These are phyloP conservation scores for Nepenthes alata DNA, from an alignment of 179 eudicot species.

Conservation along the genomic window DNA sequence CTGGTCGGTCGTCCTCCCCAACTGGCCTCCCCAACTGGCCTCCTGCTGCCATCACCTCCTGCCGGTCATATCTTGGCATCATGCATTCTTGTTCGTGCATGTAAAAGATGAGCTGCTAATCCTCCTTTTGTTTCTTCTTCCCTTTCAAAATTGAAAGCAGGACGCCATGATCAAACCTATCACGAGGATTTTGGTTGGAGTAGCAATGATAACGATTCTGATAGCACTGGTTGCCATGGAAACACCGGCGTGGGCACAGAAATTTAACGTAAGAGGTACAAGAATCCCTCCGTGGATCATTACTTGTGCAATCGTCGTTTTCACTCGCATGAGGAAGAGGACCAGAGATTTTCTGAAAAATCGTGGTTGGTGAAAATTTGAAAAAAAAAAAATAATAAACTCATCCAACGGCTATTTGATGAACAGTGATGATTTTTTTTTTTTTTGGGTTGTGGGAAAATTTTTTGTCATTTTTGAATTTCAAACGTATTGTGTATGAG, in stretches of 20 bases:
- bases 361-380: conserved; percentile 24
- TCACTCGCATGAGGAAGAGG: conserved; percentile 84
- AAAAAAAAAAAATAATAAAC: no score
- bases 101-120: background rate
- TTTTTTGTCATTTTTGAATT: no score
- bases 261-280: conserved; percentile 40
- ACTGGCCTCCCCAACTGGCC: background rate
- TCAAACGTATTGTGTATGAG: no score
- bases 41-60: background rate
- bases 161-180: conserved; percentile 73
- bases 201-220: conserved; percentile 39
- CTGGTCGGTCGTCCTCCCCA: no score
- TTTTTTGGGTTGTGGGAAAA: no score
- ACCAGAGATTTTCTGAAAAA: conserved; percentile 46
- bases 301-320: conserved; percentile 66
- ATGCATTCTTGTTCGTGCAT: background rate
- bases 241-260: conserved; percentile 55
- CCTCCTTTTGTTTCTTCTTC: conserved; percentile 1
- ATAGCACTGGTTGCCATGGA: conserved; percentile 46
- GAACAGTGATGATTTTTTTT: no score
- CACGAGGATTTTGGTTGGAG: conserved; percentile 67
- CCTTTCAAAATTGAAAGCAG: conserved; percentile 23
- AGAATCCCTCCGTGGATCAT: conserved; percentile 86
- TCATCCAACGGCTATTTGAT: no score
- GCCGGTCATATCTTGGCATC: background rate